Base-by-base conservation (phyloP, 345 rosid genomes). In the Hypericum perforatum region DNA sequence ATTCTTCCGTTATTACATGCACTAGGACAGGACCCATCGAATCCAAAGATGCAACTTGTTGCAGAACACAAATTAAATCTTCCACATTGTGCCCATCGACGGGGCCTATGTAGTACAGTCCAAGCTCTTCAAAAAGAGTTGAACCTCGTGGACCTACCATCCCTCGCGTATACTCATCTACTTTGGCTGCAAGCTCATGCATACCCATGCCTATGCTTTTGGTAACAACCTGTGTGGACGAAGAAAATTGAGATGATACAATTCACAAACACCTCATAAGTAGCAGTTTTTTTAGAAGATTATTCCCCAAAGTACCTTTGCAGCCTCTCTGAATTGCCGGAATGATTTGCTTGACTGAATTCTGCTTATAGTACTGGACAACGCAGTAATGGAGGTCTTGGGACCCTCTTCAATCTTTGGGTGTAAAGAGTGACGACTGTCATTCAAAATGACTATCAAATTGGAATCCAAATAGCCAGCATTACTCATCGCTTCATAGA, bases 101-200 rank as follows among this genome's bases (percentile, higher is more conserved):
- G 56, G 97, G 97, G 53, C 97, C 97, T 58, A 86, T 82, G 72
- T 84, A 86, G 64, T 86, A 86, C 69, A 90, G 57, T 29, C 94
- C 97, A 52, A 86, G 95, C 69, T 90, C 97, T 56, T 90, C 97
- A 59, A 86, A 90, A 39, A 90, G 95, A 52, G 94, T 90, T 51
- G 97, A 68, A 60, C 97, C 97, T 8, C 56, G 68, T 48, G 97
- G 95, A 69, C 97, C 95, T 16, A 90, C 70, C 94, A 90, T 73
- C 69, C 97, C 97, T 63, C 97, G 94, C 16, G 95, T 91, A 73
- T 82, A 90, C 78, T 90, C 95, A 66, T 90, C 97, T 45, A 90
- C 82, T 78, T 90, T 86, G 64, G 97, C 97, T 38, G 96, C 95
- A 77, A 81, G 76, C 63, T 84, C 95, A 62, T 90, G 80, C 91